A percentile compares a stretch with the other conserved stretches of the same genome.
Conservation (phyloP, 2,329 filamentous ascomycete genomes). For the Trichoderma sp. region DNA sequence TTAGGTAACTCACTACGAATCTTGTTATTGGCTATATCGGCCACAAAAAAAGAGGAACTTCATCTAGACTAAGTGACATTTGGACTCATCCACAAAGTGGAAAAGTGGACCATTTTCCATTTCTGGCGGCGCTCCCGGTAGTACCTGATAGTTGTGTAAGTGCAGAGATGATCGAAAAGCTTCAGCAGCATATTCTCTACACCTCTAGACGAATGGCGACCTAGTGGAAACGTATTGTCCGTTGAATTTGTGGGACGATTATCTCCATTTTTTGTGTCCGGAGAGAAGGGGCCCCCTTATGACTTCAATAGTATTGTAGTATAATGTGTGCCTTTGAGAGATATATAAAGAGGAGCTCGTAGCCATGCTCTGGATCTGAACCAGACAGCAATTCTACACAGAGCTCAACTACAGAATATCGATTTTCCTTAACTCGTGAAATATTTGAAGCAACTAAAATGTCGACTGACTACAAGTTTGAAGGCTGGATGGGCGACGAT, state of each 20-base stretch:
- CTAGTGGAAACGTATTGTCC: neutral
- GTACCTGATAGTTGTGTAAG: neutral
- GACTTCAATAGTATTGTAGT: neutral
- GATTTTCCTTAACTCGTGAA: neutral
- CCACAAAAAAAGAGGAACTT: neutral
- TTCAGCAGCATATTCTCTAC: neutral
- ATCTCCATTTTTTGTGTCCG: neutral
- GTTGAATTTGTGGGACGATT: too few relatives aligned
- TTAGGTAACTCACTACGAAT: neutral
- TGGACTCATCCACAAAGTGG: neutral
- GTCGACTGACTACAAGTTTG: constrained; percentile 50
- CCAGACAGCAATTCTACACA: neutral
- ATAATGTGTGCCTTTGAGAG: too few relatives aligned
- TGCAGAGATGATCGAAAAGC: neutral
- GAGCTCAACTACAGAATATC: neutral
- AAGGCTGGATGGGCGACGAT: constrained; percentile 55
- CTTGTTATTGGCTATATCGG: neutral
- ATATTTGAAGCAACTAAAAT: constrained; percentile 27
- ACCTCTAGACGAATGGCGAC: neutral
- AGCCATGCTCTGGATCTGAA: neutral
- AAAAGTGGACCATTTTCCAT: neutral
- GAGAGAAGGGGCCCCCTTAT: neutral
- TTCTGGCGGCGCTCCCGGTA: neutral
- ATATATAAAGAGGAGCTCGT: constrained; percentile 2
- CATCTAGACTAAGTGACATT: neutral